Conservation (phyloP, 2,329 filamentous ascomycete species). For the Plenodomus lindquistii region DNA sequence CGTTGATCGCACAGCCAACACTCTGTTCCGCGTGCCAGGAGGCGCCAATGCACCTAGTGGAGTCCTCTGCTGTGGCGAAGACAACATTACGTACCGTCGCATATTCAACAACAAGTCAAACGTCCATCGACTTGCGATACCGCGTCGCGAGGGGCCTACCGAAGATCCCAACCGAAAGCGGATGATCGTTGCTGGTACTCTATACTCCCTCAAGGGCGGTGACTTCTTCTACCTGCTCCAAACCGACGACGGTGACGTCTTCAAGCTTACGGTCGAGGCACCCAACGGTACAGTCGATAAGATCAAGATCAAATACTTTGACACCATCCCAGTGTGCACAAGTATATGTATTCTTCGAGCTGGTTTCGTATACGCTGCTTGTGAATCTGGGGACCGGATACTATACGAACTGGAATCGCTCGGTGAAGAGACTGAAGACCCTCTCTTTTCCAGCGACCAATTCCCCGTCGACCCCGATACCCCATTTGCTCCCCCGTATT, state of each 20-base stretch:
- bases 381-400: constrained; percentile 89
- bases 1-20: constrained; percentile 84
- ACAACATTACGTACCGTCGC: constrained; percentile 95
- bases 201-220: constrained; percentile 94
- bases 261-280: constrained; percentile 95
- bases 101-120: constrained; percentile 74
- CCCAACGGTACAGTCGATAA: constrained; percentile 66
- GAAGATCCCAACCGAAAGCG: constrained; percentile 93
- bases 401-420: constrained; percentile 98
- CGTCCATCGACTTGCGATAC: constrained; percentile 85
- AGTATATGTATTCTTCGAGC: constrained; percentile 93
- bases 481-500: constrained; percentile 78
- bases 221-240: constrained; percentile 94
- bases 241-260: constrained; percentile 95
- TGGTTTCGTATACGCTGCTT: constrained; percentile 90
- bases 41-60: constrained; percentile 92
- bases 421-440: constrained; percentile 90
- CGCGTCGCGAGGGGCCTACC: constrained; percentile 80
- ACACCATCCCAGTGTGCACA: constrained; percentile 87
- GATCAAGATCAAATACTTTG: constrained; percentile 96
- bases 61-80: constrained; percentile 91
- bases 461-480: constrained; percentile 76
- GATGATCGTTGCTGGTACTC: constrained; percentile 85
- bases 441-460: constrained; percentile 80
- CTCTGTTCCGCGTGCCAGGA: constrained; percentile 93